These are phyloP conservation scores for Trichosporon coremiiforme DNA, from an alignment of 1,284 basidiomycete species.

Conservation along the genomic window DNA sequence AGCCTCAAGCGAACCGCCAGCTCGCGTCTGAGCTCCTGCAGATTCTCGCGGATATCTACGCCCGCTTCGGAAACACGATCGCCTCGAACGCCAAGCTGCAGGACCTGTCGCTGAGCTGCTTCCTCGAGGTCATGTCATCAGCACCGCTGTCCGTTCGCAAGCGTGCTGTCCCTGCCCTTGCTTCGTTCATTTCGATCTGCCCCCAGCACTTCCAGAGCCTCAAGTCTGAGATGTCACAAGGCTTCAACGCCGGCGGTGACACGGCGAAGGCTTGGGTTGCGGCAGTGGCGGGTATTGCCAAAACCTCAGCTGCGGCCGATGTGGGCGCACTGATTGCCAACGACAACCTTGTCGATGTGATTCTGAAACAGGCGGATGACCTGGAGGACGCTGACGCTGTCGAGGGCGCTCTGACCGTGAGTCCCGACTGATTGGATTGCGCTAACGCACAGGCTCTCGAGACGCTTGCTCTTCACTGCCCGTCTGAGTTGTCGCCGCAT, in stretches of 20 bases:
- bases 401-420: slow-evolving; percentile 47
- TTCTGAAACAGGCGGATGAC: slow-evolving; percentile 41
- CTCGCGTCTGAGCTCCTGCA: slow-evolving; percentile 83
- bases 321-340: slow-evolving; percentile 42
- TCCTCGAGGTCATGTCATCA: slow-evolving; percentile 75
- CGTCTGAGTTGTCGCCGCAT: slow-evolving; percentile 75
- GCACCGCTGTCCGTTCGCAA: slow-evolving; percentile 82
- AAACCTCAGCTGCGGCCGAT: slow-evolving; percentile 37
- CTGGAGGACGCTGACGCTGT: slow-evolving; percentile 48
- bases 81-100: slow-evolving; percentile 60
- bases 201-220: slow-evolving; percentile 40
- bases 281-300: slow-evolving; percentile 44
- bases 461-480: slow-evolving; percentile 77
- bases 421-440: slow-evolving; percentile 1
- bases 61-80: slow-evolving; percentile 75
- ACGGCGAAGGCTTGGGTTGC: slow-evolving; percentile 43
- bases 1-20: slow-evolving; percentile 70
- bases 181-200: slow-evolving; percentile 42
- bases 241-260: slow-evolving; percentile 37
- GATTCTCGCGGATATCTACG: slow-evolving; percentile 86
- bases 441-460: slow-evolving; percentile 69
- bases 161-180: slow-evolving; percentile 78
- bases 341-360: slow-evolving; percentile 36
- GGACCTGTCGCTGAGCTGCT: slow-evolving; percentile 66
- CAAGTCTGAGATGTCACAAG: slow-evolving; percentile 37